Base-by-base conservation (phyloP, 208 protist species). In the Zelonia costaricensis region DNA sequence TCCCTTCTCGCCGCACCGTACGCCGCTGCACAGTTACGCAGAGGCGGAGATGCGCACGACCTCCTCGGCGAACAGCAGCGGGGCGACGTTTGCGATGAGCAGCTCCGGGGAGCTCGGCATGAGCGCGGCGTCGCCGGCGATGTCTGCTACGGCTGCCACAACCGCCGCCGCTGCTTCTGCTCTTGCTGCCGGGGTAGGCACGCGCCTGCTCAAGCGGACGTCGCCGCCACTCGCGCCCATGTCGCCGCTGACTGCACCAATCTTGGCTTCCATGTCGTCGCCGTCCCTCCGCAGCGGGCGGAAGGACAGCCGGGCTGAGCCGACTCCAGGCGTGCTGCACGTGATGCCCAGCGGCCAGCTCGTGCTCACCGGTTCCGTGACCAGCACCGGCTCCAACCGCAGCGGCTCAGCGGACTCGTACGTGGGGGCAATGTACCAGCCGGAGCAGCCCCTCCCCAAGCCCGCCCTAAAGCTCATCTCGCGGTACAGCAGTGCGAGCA, bases 371-470 rank as follows among this genome's bases (percentile, higher is more conserved):
- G 33, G 33, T 10, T 4, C 51, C 9, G 20, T n/a, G n/a, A n/a
- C n/a, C 22, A 16, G 8, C 35, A 13, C 10, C 22, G 23, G 15
- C n/a, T 30, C 5, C 0, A 30, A 30, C 51, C 10, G 4, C 18
- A 42, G 13, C 51, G 7, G 33, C 12, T 13, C 3, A 7, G 6
- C 20, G 0, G 48, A 51, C 8, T 16, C 28, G 20, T 7, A 22
- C 4, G 23, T 10, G 23, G 51, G 47, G 18, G 64, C 64, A 1
- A 71, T 56, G 13, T 72, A 72, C 33, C 60, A 25, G n/a, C 65
- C 65, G 2, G 22, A 56, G 39, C 38, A 64, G 30, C 65, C 65
- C 18, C 65, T 72, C 25, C 65, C 57, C 8, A 72, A 66, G 58
- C 52, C 67, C 15, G 67, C 57, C 27, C 52, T 74, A 18, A 66